A percentile compares a stretch with the other conserved stretches of the same genome.
Conservation (phyloP, 1,139 yeast species). For the Blastobotrys arbuscula region DNA sequence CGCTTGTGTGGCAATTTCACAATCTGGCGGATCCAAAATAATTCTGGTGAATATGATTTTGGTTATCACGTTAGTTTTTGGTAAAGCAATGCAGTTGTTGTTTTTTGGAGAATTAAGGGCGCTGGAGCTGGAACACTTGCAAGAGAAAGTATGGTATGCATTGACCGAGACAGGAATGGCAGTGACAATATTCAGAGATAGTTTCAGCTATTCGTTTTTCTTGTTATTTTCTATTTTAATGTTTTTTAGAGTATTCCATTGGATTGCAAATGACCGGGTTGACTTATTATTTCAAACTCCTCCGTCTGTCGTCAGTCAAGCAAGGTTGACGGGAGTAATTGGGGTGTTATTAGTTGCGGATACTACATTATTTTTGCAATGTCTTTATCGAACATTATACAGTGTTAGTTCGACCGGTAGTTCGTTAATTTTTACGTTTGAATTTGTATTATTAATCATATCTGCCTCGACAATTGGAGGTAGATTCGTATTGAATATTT, state of each 20-base stretch:
- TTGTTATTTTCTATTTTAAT: slow-evolving; percentile 39
- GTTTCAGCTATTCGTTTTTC: slow-evolving; percentile 46
- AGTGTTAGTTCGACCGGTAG: slow-evolving; percentile 21
- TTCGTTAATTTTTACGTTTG: slow-evolving; percentile 65
- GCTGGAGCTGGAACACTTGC: slow-evolving; percentile 71
- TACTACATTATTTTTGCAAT: slow-evolving; percentile 42
- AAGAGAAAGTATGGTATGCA: slow-evolving; percentile 63
- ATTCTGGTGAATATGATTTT: slow-evolving; percentile 43
- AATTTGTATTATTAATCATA: slow-evolving; percentile 60
- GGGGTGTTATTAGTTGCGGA: slow-evolving; percentile 46
- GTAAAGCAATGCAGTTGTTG: slow-evolving; percentile 42
- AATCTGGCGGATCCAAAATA: slow-evolving; percentile 38
- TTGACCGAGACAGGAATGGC: slow-evolving; percentile 61
- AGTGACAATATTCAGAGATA: slow-evolving; percentile 54
- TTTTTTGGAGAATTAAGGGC: slow-evolving; percentile 73
- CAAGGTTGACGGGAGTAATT: slow-evolving; percentile 38
- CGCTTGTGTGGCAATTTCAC: slow-evolving; percentile 42
- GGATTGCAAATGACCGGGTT: slow-evolving; percentile 49
- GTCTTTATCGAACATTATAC: background rate
- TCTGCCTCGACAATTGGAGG: slow-evolving; percentile 47
- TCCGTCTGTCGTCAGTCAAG: slow-evolving; percentile 31
- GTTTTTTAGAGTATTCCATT: slow-evolving; percentile 64
- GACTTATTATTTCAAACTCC: slow-evolving; percentile 34
- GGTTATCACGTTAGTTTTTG: slow-evolving; percentile 38
- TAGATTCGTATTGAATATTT: slow-evolving; percentile 49